These are phyloP conservation scores for Lactarius quietus DNA, from an alignment of 768 basidiomycete species.

Conservation along the genomic window DNA sequence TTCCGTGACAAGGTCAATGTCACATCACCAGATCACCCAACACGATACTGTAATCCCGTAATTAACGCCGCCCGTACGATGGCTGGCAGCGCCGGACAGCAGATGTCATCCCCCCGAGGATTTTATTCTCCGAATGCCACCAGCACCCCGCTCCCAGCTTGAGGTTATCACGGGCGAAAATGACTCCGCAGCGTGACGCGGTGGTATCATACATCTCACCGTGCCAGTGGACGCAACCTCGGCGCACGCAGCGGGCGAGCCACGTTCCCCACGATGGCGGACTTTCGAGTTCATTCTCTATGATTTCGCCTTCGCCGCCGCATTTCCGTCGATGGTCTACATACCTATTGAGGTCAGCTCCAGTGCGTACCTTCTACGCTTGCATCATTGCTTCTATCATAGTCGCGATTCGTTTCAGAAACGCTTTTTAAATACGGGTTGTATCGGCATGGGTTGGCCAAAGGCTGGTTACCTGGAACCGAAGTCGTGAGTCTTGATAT, in stretches of 20 bases:
- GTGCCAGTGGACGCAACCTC: slow-evolving; percentile 54
- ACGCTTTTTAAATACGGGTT: slow-evolving; percentile 69
- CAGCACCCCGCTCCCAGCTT: slow-evolving; percentile 27
- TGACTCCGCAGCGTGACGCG: slow-evolving; percentile 19
- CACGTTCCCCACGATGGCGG: slow-evolving; percentile 60
- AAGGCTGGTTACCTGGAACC: slow-evolving; percentile 82
- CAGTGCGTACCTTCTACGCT: slow-evolving; percentile 51
- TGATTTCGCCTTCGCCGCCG: slow-evolving; percentile 52
- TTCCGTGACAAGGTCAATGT: neutral
- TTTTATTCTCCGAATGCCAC: slow-evolving; percentile 31
- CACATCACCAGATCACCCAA: neutral
- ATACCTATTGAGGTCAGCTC: slow-evolving; percentile 69
- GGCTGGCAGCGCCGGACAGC: neutral
- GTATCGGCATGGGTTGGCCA: too few relatives aligned
- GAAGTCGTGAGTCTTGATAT: slow-evolving; percentile 56
- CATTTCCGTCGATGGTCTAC: slow-evolving; percentile 73
- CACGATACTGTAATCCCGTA: too few relatives aligned
- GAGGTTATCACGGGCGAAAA: slow-evolving; percentile 16
- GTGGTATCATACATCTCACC: slow-evolving; percentile 47
- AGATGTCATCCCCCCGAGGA: slow-evolving; percentile 28
- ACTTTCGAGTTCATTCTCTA: slow-evolving; percentile 82
- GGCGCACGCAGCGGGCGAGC: slow-evolving; percentile 32
- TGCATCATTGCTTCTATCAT: neutral
- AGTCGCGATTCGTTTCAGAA: slow-evolving; percentile 39
- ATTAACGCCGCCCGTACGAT: too few relatives aligned